Evolutionary conservation across 2,329 filamentous ascomycete species (phyloP).

Genomic region (Scorias spongiosa): DNA sequence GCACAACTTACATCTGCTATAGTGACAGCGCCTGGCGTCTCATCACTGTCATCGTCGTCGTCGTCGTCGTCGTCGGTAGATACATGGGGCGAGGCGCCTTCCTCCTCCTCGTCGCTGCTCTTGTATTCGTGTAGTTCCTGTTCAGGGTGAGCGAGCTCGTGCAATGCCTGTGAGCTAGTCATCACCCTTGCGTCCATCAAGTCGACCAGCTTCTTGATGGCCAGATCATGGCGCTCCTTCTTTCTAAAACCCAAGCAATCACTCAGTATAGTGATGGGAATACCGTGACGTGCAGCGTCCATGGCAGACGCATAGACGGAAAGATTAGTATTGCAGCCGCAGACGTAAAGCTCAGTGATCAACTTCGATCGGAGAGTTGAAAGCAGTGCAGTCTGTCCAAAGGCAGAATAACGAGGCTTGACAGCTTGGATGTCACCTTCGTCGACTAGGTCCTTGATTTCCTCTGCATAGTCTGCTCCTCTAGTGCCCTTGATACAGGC

Average conservation of each 20-base stretch:
- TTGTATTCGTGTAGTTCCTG: background rate
- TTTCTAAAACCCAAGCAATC: constrained; percentile 77
- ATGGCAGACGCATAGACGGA: constrained; percentile 84
- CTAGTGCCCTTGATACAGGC: constrained; percentile 27
- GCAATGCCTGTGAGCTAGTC: constrained; percentile 34
- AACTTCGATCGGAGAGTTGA: constrained; percentile 68
- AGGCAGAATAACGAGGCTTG: constrained; percentile 81
- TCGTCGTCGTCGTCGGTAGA: constrained; percentile 9
- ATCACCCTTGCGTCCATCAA: constrained; percentile 58
- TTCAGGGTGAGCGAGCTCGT: constrained; percentile 8
- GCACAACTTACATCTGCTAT: constrained; percentile 1
- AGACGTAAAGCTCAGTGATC: constrained; percentile 78
- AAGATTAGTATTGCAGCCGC: constrained; percentile 72
- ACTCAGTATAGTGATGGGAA: constrained; percentile 71
- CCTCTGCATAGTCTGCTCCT: constrained; percentile 36
- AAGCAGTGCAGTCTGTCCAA: constrained; percentile 59
- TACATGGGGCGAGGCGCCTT: constrained; percentile 2
- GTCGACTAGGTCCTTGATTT: constrained; percentile 35
- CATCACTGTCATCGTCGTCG: background rate
- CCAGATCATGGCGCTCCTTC: constrained; percentile 51
- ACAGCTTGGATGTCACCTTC: constrained; percentile 38
- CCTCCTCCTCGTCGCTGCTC: constrained; percentile 1
- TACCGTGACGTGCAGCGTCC: constrained; percentile 76
- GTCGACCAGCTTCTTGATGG: constrained; percentile 55
- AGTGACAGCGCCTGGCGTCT: background rate